Evolutionary conservation across 2,329 filamentous ascomycete genomes (phyloP).

Genomic region (Mycocentrospora acerina): DNA sequence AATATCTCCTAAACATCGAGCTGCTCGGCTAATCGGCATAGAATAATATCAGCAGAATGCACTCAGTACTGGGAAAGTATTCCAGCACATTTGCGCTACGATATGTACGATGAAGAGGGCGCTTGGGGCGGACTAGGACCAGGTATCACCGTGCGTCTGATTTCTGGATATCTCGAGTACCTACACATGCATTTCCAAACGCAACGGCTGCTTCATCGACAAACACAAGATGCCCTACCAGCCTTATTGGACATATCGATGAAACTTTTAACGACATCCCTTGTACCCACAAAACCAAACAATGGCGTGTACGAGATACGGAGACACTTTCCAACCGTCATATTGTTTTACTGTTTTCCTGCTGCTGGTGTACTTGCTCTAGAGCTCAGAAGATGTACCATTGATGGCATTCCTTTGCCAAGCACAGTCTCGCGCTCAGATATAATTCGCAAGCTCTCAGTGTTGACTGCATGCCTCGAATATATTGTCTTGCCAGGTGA

Average conservation of each 20-base stretch:
- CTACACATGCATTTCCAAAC: conserved; percentile 38
- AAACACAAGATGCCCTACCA: conserved; percentile 34
- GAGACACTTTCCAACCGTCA: conserved; percentile 36
- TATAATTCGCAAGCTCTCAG: conserved; percentile 39
- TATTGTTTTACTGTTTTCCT: conserved; percentile 41
- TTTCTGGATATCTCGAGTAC: conserved; percentile 37
- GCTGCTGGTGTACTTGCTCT: conserved; percentile 37
- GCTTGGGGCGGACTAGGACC: conserved; percentile 32
- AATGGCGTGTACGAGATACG: conserved; percentile 31
- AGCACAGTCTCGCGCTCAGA: conserved; percentile 36
- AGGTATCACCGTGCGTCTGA: conserved; percentile 26
- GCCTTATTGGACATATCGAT: conserved; percentile 35
- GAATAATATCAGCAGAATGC: conserved; percentile 30
- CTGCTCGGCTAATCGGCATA: conserved; percentile 9
- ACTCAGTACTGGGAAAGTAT: conserved; percentile 30
- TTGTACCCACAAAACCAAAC: conserved; percentile 36
- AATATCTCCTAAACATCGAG: too few species aligned
- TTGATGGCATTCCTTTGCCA: conserved; percentile 33
- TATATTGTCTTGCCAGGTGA: conserved; percentile 38
- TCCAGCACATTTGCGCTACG: conserved; percentile 36
- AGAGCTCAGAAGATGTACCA: conserved; percentile 36
- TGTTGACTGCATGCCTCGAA: conserved; percentile 38
- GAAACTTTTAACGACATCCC: conserved; percentile 33
- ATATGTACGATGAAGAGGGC: conserved; percentile 35
- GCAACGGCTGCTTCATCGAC: conserved; percentile 35